Conservation (phyloP, 768 basidiomycete genomes). For the Wakefieldia striispora region DNA sequence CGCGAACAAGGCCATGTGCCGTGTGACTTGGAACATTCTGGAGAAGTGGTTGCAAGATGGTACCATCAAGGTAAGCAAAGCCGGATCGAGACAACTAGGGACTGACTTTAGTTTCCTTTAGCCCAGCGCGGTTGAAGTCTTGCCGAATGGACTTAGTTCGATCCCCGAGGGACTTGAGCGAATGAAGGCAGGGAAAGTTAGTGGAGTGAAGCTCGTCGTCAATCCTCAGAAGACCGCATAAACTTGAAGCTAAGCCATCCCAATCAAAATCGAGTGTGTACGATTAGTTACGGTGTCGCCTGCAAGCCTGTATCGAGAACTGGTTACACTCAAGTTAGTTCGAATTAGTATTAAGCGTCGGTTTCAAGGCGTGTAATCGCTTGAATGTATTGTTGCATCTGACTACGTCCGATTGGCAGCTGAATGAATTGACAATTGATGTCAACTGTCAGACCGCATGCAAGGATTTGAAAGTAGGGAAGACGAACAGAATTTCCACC, state of each 20-base stretch:
- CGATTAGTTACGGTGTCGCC: constrained; percentile 8
- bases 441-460: no score
- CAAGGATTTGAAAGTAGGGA: no score
- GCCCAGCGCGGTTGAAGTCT: constrained; percentile 43
- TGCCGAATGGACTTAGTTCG: constrained; percentile 40
- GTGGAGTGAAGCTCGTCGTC: constrained; percentile 44
- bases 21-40: constrained; percentile 19
- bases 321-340: neutral
- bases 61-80: constrained; percentile 21
- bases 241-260: neutral
- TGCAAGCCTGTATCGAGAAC: neutral
- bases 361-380: constrained; percentile 3
- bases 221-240: constrained; percentile 38
- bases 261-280: constrained; percentile 11
- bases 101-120: constrained; percentile 12
- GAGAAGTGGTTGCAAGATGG: constrained; percentile 26
- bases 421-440: neutral
- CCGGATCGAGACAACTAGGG: neutral
- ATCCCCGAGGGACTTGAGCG: constrained; percentile 36
- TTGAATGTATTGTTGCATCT: neutral
- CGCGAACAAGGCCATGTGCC: constrained; percentile 17
- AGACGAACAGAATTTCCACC: neutral
- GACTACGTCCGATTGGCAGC: neutral
- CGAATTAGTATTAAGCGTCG: neutral
- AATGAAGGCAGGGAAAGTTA: constrained; percentile 37